Conservation (phyloP, 176 grass and related monocot genomes). For the Ananas comosus region DNA sequence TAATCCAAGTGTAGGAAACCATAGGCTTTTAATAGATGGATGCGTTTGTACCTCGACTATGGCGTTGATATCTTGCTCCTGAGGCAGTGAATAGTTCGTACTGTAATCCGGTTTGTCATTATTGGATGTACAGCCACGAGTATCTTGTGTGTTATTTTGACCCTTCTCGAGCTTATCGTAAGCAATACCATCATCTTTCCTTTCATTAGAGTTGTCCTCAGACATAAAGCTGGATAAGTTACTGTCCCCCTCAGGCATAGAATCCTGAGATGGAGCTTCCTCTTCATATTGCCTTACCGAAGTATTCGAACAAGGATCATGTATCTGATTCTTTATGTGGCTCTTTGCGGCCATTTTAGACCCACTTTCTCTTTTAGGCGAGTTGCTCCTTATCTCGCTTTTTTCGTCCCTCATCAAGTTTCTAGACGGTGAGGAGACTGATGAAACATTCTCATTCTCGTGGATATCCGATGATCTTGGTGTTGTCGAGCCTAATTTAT, state of each 20-base stretch:
- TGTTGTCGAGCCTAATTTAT: background rate
- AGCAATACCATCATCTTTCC: too few species aligned
- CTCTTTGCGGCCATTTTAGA: conserved; percentile 2
- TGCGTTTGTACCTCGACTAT: conserved; percentile 32
- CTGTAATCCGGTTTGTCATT: too few species aligned
- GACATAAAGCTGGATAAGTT: too few species aligned
- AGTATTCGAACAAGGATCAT: conserved; percentile 35
- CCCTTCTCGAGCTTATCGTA: too few species aligned
- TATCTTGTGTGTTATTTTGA: too few species aligned
- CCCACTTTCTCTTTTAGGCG: conserved; percentile 54
- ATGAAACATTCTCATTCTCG: conserved; percentile 75
- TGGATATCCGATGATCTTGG: conserved; percentile 24
- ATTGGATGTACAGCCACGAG: too few species aligned
- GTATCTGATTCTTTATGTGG: conserved; percentile 40
- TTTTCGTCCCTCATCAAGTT: conserved; percentile 75
- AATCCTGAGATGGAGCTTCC: conserved; percentile 25
- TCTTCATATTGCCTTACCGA: conserved; percentile 25
- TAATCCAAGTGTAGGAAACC: background rate
- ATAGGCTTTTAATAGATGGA: background rate
- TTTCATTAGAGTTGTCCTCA: too few species aligned
- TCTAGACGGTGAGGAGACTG: conserved; percentile 82
- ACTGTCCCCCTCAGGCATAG: too few species aligned
- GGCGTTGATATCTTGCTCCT: conserved; percentile 23
- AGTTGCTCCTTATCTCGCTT: conserved; percentile 58
- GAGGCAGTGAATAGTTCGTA: too few species aligned